Evolutionary conservation across 371 early-diverging fungal genomes (phyloP).

Genomic region (Zopfochytrium polystomum): DNA sequence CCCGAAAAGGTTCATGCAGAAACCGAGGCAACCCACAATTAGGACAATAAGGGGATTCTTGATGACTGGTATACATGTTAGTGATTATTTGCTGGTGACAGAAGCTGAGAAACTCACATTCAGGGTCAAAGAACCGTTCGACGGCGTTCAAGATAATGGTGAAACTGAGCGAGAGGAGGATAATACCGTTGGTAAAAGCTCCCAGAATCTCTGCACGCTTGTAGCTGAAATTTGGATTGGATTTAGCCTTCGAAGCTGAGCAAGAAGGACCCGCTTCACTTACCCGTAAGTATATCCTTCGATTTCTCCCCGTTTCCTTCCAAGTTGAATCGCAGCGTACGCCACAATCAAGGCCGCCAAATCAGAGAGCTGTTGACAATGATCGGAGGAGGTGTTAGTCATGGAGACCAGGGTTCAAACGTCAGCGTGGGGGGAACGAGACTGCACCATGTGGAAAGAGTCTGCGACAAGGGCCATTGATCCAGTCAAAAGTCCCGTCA

Average conservation of each 20-base stretch:
- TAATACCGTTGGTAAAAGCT: conserved; percentile 20
- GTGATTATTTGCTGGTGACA: no score
- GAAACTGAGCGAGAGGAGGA: conserved; percentile 19
- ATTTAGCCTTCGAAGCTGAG: no score
- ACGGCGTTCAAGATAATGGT: conserved; percentile 18
- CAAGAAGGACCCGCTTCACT: no score
- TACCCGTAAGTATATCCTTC: conserved; percentile 11
- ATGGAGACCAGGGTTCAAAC: no score
- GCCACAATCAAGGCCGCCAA: conserved; percentile 13
- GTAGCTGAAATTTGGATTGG: no score
- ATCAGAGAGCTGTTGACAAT: no score
- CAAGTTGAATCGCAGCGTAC: conserved; percentile 8
- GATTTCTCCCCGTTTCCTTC: not conserved
- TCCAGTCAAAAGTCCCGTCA: conserved; percentile 5
- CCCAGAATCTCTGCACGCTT: conserved; percentile 23
- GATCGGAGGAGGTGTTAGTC: no score
- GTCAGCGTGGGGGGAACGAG: no score
- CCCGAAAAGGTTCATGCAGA: conserved; percentile 37
- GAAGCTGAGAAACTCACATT: conserved; percentile 3
- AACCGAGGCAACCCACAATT: conserved; percentile 33
- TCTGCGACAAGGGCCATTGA: conserved; percentile 24
- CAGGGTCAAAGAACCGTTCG: conserved; percentile 14
- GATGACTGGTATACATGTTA: conserved; percentile 1
- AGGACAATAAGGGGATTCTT: conserved; percentile 20
- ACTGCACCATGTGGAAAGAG: conserved; percentile 22